Base-by-base conservation (phyloP, 805 yeast species). In the Metschnikowia shivogae region DNA sequence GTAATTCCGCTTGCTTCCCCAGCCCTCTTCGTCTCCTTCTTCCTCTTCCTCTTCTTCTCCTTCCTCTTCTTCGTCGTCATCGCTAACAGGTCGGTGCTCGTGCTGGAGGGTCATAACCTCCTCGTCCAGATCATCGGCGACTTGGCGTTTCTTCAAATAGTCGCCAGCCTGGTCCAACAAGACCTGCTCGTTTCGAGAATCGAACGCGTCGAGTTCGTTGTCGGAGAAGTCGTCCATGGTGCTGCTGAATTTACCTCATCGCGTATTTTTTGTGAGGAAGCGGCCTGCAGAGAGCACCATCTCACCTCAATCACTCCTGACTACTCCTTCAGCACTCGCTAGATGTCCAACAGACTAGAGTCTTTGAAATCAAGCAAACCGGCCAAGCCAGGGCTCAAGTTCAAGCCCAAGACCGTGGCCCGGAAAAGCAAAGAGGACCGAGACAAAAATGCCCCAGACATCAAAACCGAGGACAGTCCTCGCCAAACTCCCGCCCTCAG, bases 391-490 rank as follows among this genome's bases (percentile, higher is more conserved):
- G 72, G 80, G 2, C 67, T 85, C 48, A 84, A 84, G 63, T 90
- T 90, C 66, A 81, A 82, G 63, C 97, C 97, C 2, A 90, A 90
- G 63, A 83, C 75, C 2, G 96, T 90, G 35, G 89, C 89, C 0
- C 73, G 97, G 64, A 81, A 88, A 60, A 69, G 89, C 9, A 84
- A 87, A 54, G 90, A 86, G 54, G 96, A 89, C 55, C 72, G 96
- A 61, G 96, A 81, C 19, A 81, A 86, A 24, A 77, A 79, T 44
- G 90, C 89, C 0, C 89, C 89, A 4, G 59, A 53, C 6, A 76
- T 72, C 52, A 67, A 74, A 47, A 68, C 53, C 22, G 73, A 68
- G 45, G 55, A 55, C 45, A 29, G 14, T 7, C 44, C 48, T 1
- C 43, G 71, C 36, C 48, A 36, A 1, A 11, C 45, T 5, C 39